Percentiles rank a stretch among this genome's conserved stretches.
phyloP scores from a whole-genome alignment of 805 yeast species.

The Candida andamanensis region DNA sequence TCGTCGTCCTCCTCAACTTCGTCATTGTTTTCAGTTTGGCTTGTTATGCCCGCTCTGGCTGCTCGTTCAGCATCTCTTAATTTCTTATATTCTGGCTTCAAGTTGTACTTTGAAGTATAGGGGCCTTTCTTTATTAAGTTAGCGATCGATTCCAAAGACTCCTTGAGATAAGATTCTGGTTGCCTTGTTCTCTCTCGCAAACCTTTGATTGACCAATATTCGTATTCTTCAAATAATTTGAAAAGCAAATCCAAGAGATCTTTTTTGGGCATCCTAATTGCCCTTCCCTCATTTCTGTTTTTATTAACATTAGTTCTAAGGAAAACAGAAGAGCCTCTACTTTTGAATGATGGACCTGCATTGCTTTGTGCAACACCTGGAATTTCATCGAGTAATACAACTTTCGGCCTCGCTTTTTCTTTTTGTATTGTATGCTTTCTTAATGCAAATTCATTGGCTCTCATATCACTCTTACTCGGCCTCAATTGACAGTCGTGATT shows the following conservation, averaged over 20 bases:
- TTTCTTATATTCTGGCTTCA: conserved; percentile 85
- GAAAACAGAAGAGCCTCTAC: conserved; percentile 59
- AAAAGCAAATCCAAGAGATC: conserved; percentile 85
- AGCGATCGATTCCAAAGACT: conserved; percentile 86
- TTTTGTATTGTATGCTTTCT: conserved; percentile 48
- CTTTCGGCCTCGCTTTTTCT: conserved; percentile 52
- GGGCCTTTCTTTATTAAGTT: conserved; percentile 90
- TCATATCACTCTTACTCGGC: conserved; percentile 70
- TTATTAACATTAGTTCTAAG: conserved; percentile 38
- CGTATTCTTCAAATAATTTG: conserved; percentile 87
- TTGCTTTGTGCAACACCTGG: conserved; percentile 87
- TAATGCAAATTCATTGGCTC: conserved; percentile 56
- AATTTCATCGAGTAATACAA: conserved; percentile 67
- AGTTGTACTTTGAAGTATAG: conserved; percentile 83
- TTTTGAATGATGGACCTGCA: conserved; percentile 76
- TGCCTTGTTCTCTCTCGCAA: conserved; percentile 90
- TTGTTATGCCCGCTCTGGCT: conserved; percentile 51
- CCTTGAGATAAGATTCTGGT: conserved; percentile 90
- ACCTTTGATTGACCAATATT: conserved; percentile 95
- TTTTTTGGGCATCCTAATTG: conserved; percentile 89
- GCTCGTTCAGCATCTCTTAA: conserved; percentile 73
- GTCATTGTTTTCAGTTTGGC: conserved; percentile 37
- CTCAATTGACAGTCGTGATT: conserved; percentile 88
- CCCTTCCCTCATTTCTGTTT: conserved; percentile 70
- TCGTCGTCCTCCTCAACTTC: conserved; percentile 68